Base-by-base conservation (phyloP, 805 yeast genomes). In the Wickerhamomyces subpelliculosus region DNA sequence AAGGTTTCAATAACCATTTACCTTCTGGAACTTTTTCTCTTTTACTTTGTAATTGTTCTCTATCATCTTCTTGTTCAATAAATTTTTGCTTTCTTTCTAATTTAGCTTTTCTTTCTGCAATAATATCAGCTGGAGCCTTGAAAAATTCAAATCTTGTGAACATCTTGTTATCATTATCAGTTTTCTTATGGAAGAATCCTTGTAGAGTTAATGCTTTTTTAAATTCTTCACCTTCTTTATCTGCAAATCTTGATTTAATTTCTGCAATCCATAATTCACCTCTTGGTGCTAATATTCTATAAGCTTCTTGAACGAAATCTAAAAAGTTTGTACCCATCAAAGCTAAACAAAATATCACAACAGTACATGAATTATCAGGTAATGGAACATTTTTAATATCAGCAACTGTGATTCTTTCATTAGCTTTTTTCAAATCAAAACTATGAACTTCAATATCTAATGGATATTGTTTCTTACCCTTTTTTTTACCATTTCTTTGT, bases 201-300 rank as follows among this genome's bases (percentile, higher is more conserved):
- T 75, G 60, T 36, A 75, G 61, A 57, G 87, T 87, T 49, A 93
- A 68, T 1, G 84, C 78, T 19, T 83, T 75, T 11, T 82, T 85
- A 61, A 93, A 93, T 49, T 84, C 89, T n/a, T 73, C 73, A 13
- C 90, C 90, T 36, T 73, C 73, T 46, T 59, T 76, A 51, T 88
- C 96, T 7, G 75, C 65, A 52, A 93, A 85, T 54, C 99, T 70
- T 1, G 96, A 86, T 61, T 90, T 90, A 62, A 93, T 93, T 58
- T 93, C 99, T 2, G 97, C 93, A 34, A 93, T 87, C 98, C 98
- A 93, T 34, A 93, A 64, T 57, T 90, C 96, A 21, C 99, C 97
- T 43, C 87, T 72, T 31, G 96, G 96, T 9, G 87, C 80, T 37
- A 93, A 66, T 14, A 93, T 68, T 52, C 99, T 71, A 54, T 84